These are phyloP conservation scores for Blastocystis sp. DNA, from an alignment of 352 stramenopile species.

Conservation along the genomic window DNA sequence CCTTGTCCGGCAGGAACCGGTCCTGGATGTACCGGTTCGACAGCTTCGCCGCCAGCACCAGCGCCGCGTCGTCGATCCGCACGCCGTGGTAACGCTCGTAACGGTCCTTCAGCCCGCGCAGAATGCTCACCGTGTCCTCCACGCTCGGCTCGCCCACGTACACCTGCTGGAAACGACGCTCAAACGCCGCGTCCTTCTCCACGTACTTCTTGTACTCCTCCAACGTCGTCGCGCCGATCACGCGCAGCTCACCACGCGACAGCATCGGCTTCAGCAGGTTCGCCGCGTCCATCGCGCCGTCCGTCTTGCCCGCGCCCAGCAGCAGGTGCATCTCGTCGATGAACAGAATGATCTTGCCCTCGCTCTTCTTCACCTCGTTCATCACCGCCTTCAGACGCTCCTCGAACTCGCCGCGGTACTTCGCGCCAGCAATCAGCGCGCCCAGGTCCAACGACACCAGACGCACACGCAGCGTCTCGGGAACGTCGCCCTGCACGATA, in stretches of 20 bases:
- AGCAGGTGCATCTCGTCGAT: conserved; percentile 96
- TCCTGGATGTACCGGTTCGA: conserved; percentile 87
- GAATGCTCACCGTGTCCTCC: conserved; percentile 89
- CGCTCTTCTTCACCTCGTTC: conserved; percentile 85
- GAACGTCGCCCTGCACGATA: conserved; percentile 91
- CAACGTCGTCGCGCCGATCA: conserved; percentile 93
- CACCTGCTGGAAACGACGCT: conserved; percentile 94
- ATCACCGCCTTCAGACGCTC: conserved; percentile 90
- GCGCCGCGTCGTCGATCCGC: conserved; percentile 84
- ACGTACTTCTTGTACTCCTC: conserved; percentile 96
- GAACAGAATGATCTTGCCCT: conserved; percentile 95
- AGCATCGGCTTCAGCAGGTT: conserved; percentile 97
- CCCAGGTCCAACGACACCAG: conserved; percentile 92
- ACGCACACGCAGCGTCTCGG: conserved; percentile 82
- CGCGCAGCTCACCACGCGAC: conserved; percentile 88
- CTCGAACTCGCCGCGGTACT: conserved; percentile 96
- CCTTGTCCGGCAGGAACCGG: conserved; percentile 87
- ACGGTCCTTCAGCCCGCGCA: conserved; percentile 88
- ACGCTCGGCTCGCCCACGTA: conserved; percentile 87
- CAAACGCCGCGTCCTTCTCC: conserved; percentile 95
- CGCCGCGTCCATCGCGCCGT: conserved; percentile 90
- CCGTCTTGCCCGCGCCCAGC: conserved; percentile 85
- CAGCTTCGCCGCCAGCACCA: conserved; percentile 89
- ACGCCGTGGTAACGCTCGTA: conserved; percentile 96
- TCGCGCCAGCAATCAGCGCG: conserved; percentile 90